phyloP scores from a whole-genome alignment of 2,329 filamentous ascomycete species.

The Neofusicoccum sp. region DNA sequence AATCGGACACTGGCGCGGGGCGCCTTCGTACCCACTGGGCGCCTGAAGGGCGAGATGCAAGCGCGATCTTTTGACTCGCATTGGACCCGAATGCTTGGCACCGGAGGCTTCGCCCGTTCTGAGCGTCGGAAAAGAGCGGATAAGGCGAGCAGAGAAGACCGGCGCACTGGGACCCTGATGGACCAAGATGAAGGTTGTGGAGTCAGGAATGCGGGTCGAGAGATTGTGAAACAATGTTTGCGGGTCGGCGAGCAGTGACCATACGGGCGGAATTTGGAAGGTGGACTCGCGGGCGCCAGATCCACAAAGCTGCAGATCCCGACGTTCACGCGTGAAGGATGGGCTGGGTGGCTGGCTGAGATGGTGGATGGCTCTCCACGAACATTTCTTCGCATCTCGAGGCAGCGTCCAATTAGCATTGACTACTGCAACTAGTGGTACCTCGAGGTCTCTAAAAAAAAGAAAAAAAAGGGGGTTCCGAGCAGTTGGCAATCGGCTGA shows the following conservation, averaged over 20 bases:
- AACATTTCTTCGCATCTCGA: neutral
- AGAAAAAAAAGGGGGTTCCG: no score
- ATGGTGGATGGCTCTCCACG: no score
- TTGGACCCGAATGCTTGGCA: neutral
- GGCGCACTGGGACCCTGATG: neutral
- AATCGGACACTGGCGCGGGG: no score
- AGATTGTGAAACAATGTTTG: slow-evolving; percentile 7
- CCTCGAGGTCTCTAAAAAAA: no score
- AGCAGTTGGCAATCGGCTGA: no score
- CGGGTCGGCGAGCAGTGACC: slow-evolving; percentile 8
- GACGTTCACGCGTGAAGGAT: neutral
- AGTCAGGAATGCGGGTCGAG: neutral
- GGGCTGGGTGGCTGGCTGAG: neutral
- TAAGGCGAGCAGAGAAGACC: neutral
- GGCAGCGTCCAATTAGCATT: neutral
- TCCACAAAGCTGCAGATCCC: neutral
- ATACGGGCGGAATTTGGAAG: neutral
- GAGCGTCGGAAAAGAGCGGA: neutral
- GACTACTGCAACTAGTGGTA: neutral
- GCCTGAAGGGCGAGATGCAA: neutral
- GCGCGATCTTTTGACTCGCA: slow-evolving; percentile 1
- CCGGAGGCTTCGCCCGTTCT: neutral
- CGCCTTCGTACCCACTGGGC: no score
- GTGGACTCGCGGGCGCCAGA: neutral
- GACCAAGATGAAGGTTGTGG: neutral